Conservation (phyloP, 148 eudicot species). For the Simmondsia chinensis region DNA sequence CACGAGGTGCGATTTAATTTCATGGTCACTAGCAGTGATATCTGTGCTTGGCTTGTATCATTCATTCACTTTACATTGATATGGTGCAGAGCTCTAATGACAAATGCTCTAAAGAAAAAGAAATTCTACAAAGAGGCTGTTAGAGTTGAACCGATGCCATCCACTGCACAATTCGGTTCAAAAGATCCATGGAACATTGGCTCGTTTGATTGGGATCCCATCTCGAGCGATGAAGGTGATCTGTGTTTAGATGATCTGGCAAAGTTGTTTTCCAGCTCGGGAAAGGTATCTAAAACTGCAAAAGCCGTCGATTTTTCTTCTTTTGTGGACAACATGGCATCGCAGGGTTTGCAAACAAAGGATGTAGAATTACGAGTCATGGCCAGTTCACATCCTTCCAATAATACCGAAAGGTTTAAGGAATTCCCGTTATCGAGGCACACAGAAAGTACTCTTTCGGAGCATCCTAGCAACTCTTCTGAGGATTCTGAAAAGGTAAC, state of each 20-base stretch:
- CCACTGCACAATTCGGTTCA: conserved; percentile 21
- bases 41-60: not conserved
- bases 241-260: conserved; percentile 77
- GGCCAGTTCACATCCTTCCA: conserved; percentile 9
- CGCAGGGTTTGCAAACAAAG: conserved; percentile 38
- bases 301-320: conserved; percentile 48
- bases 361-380: conserved; percentile 15
- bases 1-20: not conserved
- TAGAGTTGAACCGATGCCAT: conserved; percentile 55
- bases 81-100: conserved; percentile 46
- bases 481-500: too few relatives aligned
- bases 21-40: not conserved
- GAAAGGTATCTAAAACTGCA: conserved; percentile 27
- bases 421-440: conserved; percentile 1
- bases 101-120: conserved; percentile 66
- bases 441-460: conserved; percentile 1
- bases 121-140: conserved; percentile 69
- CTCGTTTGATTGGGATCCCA: conserved; percentile 83
- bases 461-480: too few relatives aligned
- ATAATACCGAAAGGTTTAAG: conserved; percentile 8
- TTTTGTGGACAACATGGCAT: conserved; percentile 31
- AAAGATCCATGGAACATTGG: conserved; percentile 44
- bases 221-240: conserved; percentile 93
- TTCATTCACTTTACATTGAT: not conserved
- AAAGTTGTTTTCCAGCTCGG: conserved; percentile 50